Base-by-base conservation (phyloP, 2,329 filamentous ascomycete species). In the Beauveria sp. region DNA sequence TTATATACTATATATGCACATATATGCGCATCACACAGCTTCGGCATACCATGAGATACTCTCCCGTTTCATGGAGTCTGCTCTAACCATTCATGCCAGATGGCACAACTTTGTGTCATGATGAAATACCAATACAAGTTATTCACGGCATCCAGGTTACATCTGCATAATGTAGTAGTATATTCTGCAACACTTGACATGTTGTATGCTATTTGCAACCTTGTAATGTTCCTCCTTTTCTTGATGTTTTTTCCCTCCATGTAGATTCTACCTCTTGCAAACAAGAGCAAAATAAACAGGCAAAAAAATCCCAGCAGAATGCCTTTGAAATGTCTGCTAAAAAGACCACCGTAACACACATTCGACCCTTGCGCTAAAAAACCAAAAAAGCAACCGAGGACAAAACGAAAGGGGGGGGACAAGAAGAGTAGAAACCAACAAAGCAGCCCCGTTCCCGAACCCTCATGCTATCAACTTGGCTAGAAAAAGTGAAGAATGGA, bases 281-380 rank as follows among this genome's bases (percentile, higher is more conserved):
- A 66, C 61, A 65, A 62, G 57, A 52, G 60, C 34, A 38, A 2
- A 43, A 57, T 50, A 24, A 60, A 58, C 55, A 54, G 43, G 65
- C 61, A 61, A 64, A 6, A 56, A 28, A 28, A 6, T 5, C n/a
- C 18, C 22, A 18, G n/a, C 26, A 46, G 22, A 38, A 16, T 38
- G 34, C 16, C 34, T 34, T 31, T 26, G 26, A 38, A 51, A 28
- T 40, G 9, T 52, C 18, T 52, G 57, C 28, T 40, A 52, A 52
- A 56, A 56, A 14, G 1, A 18, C 54, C 48, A 60, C 48, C 46
- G 9, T 45, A 10, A 40, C 51, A 51, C 22, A 58, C 10, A 28
- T 42, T 50, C 20, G 45, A 48, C 54, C 43, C 26, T 48, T 57
- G 38, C 50, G 42, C 42, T 34, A 48, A 24, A 28, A n/a, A 31